Evolutionary conservation across 2,329 filamentous ascomycete species (phyloP), one percentile per base, ranked within the genome.

Genomic region (Fusarium sp.): DNA sequence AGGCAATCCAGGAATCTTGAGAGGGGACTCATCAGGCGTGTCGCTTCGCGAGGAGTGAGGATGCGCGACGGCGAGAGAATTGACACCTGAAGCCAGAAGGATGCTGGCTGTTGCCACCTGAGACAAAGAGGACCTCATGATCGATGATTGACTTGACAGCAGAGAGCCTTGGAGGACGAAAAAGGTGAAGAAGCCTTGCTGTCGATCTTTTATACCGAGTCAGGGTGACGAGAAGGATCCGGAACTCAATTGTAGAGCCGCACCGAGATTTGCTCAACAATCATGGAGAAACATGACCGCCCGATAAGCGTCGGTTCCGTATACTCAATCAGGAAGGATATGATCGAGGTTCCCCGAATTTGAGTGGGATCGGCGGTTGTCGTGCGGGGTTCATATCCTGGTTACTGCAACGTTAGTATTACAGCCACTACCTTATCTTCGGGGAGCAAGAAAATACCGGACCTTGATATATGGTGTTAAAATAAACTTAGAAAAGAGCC

Each of bases 1-100:
- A 39, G 69, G 69, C 18, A 72, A 20, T 12, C 69, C 69, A 7
- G 68, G 69, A 20, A 72, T 72, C 6, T 39, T 47, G 15, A 72
- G 68, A 11, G 66, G 63, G 13, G 57, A 30, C 24, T 68, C 69
- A 18, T 72, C 36, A 0, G 45, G 24, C 5, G 18, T 48, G 30
- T 72, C 30, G 15, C 62, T 58, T 26, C 56, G 50, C 13, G 15
- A 61, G n/a, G 67, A 28, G 26, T 36, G 32, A 22, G 50, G n/a
- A 17, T 53, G 32, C 32, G 66, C 30, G 8, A 72, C 55, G 1
- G 56, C 62, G 20, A 71, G 17, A 47, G 66, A 18, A 45, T 36
- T 51, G 24, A 39, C 68, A 0, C 68, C 68, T 7, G 69, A 38
- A 5, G 53, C 68, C 32, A 72, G 22, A 51, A 54, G 47, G 8